A percentile compares a stretch with the other conserved stretches of the same genome.
Conservation (phyloP, 2,329 filamentous ascomycete genomes). For the Exophiala spinifera region DNA sequence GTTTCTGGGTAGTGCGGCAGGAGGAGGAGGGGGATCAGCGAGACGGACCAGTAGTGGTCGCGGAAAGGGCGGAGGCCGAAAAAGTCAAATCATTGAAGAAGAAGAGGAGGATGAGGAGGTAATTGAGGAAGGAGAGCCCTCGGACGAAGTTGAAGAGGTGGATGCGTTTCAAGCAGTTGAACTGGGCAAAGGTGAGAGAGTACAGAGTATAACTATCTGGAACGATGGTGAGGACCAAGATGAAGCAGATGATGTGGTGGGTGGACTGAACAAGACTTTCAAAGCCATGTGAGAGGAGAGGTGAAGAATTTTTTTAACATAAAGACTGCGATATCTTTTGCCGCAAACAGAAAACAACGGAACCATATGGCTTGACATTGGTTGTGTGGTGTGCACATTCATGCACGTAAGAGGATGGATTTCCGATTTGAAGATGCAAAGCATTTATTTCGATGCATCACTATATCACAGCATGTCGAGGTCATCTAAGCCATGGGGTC, state of each 20-base stretch:
- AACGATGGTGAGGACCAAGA: constrained; percentile 22
- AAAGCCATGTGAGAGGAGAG: neutral
- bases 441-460: too few relatives aligned
- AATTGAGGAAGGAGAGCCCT: constrained; percentile 37
- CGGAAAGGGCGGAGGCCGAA: constrained; percentile 24
- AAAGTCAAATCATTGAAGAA: constrained; percentile 39
- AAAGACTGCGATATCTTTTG: too few relatives aligned
- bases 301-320: too few relatives aligned
- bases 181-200: constrained; percentile 26
- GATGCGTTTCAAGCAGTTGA: constrained; percentile 28
- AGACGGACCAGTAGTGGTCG: constrained; percentile 13
- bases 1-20: neutral
- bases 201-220: constrained; percentile 29
- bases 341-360: too few relatives aligned
- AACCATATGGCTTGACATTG: too few relatives aligned
- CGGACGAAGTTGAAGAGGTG: constrained; percentile 33
- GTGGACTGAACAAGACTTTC: neutral
- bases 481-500: too few relatives aligned
- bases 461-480: too few relatives aligned
- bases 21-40: constrained; percentile 35
- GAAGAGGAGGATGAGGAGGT: constrained; percentile 43
- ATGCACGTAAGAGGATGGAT: too few relatives aligned
- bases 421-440: too few relatives aligned
- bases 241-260: constrained; percentile 5
- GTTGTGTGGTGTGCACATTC: too few relatives aligned